Evolutionary conservation across 192 early-diverging fungal genomes (phyloP).

Genomic region (Haplosporangium gracile): DNA sequence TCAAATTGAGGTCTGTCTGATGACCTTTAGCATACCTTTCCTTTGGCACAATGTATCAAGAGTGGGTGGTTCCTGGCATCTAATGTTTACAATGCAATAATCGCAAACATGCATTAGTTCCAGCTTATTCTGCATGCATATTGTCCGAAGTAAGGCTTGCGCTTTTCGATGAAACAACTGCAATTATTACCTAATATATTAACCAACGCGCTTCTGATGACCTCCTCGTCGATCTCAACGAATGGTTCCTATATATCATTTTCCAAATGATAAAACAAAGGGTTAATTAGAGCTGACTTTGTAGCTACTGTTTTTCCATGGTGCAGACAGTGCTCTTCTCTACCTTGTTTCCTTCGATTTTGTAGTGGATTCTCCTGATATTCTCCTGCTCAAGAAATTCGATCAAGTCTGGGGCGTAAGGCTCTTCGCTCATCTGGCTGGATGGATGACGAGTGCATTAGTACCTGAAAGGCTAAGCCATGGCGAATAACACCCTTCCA

Average conservation of each 20-base stretch:
- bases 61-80: constrained; percentile 70
- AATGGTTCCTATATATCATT: constrained; percentile 64
- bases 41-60: constrained; percentile 95
- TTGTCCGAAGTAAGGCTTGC: background rate
- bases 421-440: constrained; percentile 76
- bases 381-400: constrained; percentile 80
- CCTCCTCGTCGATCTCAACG: constrained; percentile 67
- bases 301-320: background rate
- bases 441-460: background rate
- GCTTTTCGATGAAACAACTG: background rate
- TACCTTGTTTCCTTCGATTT: constrained; percentile 91
- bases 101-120: background rate
- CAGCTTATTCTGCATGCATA: background rate
- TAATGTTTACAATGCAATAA: background rate
- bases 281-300: too few species aligned
- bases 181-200: constrained; percentile 60
- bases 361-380: constrained; percentile 85
- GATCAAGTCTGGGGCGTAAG: constrained; percentile 73
- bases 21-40: constrained; percentile 70
- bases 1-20: background rate
- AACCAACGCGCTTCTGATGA: constrained; percentile 65
- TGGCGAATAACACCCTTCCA: too few species aligned
- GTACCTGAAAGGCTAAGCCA: background rate
- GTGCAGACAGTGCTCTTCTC: background rate
- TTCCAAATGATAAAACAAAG: background rate